Base-by-base conservation (phyloP, 805 yeast species). In the Wickerhamomyces rabaulensis region DNA sequence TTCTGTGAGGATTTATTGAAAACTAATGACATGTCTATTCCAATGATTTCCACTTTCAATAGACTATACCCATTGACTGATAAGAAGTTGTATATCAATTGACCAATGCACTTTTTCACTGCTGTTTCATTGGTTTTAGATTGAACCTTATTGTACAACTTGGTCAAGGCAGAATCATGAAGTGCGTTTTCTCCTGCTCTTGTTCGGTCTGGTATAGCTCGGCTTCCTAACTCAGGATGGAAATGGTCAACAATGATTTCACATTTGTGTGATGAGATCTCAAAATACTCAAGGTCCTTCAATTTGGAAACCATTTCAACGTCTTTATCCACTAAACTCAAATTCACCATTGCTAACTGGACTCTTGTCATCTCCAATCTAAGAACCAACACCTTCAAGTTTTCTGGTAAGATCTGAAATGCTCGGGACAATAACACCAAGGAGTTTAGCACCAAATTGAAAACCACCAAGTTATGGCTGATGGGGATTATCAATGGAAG, bases 11-110 rank as follows among this genome's bases (percentile, higher is more conserved):
- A 8, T 1, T 25, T 16, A 38, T 51, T 48, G 25, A 58, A 53
- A 0, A 60, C 43, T 19, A 56, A 43, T 12, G 49, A 46, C 13
- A 54, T 16, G 40, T 60, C 62, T 31, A 59, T 22, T 9, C 55
- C 46, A 7, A 44, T 39, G 4, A 57, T 40, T 42, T 59, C 65
- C 25, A 61, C 7, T 16, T 52, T 52, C 9, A 47, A 19, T 10
- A 54, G 35, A 6, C 22, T 27, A 1, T 9, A 1, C 3, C 35
- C 8, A 29, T 52, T 52, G 2, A 15, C n/a, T 3, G 13, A 12
- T 7, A 52, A 17, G 25, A 52, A 47, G 2, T 40, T 15, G 39
- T 49, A 44, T 2, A 52, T 13, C 8, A 45, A 6, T 2, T 31
- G 10, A 4, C 55, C 48, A 5, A 54, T 20, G 12, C 27, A 19